Evolutionary conservation across 1,284 basidiomycete species (phyloP).

Genomic region (Austroboletus niveus): DNA sequence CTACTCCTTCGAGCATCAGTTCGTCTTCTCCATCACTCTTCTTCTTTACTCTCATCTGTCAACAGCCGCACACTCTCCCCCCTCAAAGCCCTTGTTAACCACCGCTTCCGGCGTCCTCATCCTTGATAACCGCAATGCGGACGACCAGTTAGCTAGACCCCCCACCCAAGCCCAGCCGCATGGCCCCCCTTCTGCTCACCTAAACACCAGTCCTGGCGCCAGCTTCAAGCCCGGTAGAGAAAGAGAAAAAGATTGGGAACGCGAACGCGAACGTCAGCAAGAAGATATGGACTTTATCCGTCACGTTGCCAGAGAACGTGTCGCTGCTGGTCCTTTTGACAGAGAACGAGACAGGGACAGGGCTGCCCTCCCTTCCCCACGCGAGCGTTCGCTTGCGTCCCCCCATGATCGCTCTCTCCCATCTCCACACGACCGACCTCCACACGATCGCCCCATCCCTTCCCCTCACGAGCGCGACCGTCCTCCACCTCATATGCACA

Average conservation of each 20-base stretch:
- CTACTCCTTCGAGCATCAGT: constrained; percentile 28
- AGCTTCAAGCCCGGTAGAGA: constrained; percentile 28
- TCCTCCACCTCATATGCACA: constrained; percentile 18
- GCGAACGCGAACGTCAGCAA: constrained; percentile 27
- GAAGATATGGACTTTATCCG: constrained; percentile 30
- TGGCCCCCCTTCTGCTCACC: constrained; percentile 17
- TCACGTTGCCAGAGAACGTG: constrained; percentile 24
- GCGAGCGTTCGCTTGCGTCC: constrained; percentile 8
- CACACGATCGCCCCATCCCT: constrained; percentile 21
- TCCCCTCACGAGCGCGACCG: constrained; percentile 28
- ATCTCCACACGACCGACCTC: constrained; percentile 21
- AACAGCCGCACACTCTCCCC: constrained; percentile 26
- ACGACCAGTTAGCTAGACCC: constrained; percentile 28
- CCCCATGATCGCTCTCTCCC: constrained; percentile 9
- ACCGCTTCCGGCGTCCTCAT: constrained; percentile 27
- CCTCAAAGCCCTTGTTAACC: constrained; percentile 25
- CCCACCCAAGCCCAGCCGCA: constrained; percentile 18
- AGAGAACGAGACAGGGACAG: constrained; percentile 29
- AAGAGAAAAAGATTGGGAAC: constrained; percentile 31
- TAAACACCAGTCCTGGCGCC: constrained; percentile 20
- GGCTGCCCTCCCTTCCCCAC: constrained; percentile 19
- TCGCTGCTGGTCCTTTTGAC: constrained; percentile 15
- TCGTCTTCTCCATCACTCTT: constrained; percentile 6
- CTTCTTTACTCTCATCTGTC: constrained; percentile 3
- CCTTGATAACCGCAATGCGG: constrained; percentile 31